A percentile compares a stretch with the other conserved stretches of the same genome.
Evolutionary conservation across 106 monocot species (phyloP).

Genomic region (Chionographis japonica): DNA sequence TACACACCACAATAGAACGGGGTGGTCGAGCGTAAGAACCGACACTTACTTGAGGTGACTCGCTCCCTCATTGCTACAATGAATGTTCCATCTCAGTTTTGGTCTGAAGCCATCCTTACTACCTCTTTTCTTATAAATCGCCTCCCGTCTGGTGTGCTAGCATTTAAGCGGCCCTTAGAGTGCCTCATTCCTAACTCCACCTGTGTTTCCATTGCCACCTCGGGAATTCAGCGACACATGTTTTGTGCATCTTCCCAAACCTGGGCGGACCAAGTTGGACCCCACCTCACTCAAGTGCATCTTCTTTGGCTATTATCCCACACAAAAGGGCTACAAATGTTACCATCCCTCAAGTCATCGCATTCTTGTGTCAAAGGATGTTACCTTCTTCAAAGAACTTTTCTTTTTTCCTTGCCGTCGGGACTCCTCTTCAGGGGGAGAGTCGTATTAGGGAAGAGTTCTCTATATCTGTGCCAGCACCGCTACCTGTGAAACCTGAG

Average conservation of each 20-base stretch:
- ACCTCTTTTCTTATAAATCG: background rate
- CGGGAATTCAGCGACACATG: background rate
- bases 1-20: background rate
- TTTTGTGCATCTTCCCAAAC: background rate
- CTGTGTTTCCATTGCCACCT: too few relatives aligned
- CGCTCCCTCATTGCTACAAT: background rate
- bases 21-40: background rate
- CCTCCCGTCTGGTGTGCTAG: background rate
- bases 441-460: background rate
- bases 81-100: background rate
- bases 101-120: background rate
- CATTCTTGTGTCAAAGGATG: slow-evolving; percentile 2
- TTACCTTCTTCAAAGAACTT: background rate
- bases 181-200: background rate
- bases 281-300: background rate
- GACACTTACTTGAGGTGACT: background rate
- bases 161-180: background rate
- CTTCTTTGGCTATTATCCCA: slow-evolving; percentile 2
- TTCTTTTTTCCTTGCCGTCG: background rate
- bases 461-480: background rate
- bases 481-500: background rate
- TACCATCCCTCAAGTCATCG: background rate
- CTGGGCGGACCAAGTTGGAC: background rate
- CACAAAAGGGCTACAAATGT: slow-evolving; percentile 7
- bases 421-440: background rate